Percentiles rank a stretch among this genome's conserved stretches.
These are phyloP conservation scores for Colletotrichum abscissum DNA, from an alignment of 2,329 filamentous ascomycete genomes.

Conservation along the genomic window DNA sequence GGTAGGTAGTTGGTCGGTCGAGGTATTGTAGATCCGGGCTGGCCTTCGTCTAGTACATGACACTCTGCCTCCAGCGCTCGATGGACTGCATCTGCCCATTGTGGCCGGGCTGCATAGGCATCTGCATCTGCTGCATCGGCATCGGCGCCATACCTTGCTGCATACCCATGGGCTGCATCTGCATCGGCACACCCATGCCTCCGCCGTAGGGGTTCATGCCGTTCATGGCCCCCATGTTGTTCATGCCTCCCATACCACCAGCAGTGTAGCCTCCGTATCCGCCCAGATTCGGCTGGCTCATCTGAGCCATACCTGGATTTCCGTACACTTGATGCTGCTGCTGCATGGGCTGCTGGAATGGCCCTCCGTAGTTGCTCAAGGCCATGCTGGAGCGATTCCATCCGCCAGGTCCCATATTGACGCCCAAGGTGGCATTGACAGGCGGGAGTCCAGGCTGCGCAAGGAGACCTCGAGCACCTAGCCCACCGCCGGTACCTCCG, in stretches of 20 bases:
- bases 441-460: not conserved
- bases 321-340: conserved; percentile 37
- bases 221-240: conserved; percentile 35
- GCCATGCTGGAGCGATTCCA: conserved; percentile 41
- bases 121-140: conserved; percentile 37
- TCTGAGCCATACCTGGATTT: conserved; percentile 19
- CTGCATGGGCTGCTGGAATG: conserved; percentile 21
- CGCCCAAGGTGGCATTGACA: conserved; percentile 41
- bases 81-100: conserved; percentile 35
- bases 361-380: conserved; percentile 45
- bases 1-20: not conserved
- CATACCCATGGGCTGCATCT: conserved; percentile 28
- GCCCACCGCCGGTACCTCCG: conserved; percentile 49
- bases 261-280: conserved; percentile 20
- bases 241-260: conserved; percentile 38
- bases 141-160: conserved; percentile 37
- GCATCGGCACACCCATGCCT: conserved; percentile 38
- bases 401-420: conserved; percentile 37
- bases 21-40: too few species aligned
- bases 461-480: not conserved
- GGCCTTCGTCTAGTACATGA: conserved; percentile 38
- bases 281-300: conserved; percentile 19
- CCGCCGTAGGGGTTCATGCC: conserved; percentile 35
- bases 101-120: conserved; percentile 33
- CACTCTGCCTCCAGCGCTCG: conserved; percentile 55